Base-by-base conservation (phyloP, 257 asterid genomes). In the Capsicum rhomboideum region DNA sequence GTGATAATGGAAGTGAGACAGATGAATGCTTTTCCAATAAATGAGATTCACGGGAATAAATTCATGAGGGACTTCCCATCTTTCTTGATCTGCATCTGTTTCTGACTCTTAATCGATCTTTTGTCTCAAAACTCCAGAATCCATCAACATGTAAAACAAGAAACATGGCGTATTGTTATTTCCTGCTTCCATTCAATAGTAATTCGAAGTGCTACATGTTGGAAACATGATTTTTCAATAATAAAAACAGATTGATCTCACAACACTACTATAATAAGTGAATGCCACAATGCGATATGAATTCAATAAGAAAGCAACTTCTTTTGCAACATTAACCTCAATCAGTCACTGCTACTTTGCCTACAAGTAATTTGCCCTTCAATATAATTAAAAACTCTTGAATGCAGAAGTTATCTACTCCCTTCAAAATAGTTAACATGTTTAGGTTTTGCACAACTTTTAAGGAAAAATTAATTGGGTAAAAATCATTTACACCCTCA, bases 31-130 rank as follows among this genome's bases (percentile, higher is more conserved):
- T 29, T 31, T 66, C 74, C 44, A 66, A 66, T 1, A 66, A 56
- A 56, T 79, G 59, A 50, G 82, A 18, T 78, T 53, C n/a, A 14
- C 71, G 83, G 71, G 83, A 23, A 79, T 79, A 64, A 79, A 55
- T 18, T 79, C 83, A 20, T 56, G 54, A 1, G 83, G 83, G 9
- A 79, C 50, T 56, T 79, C 83, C 83, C 83, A 79, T 79, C 83
- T 34, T 18, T 79, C 54, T 20, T 56, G 63, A 34, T 79, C 54
- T 54, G 83, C 83, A 79, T 79, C 83, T 6, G 69, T 79, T 79
- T 50, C 49, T 79, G 52, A 82, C 79, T 82, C 79, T 20, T 56
- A 82, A 49, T 9, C 84, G 79, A 1, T 72, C 79, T 82, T 37
- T 42, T 8, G 21, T 31, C 84, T 82, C 80, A 67, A 82, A 66